Evolutionary conservation across 2,329 filamentous ascomycete genomes (phyloP).

Genomic region (Setomelanomma holmii): DNA sequence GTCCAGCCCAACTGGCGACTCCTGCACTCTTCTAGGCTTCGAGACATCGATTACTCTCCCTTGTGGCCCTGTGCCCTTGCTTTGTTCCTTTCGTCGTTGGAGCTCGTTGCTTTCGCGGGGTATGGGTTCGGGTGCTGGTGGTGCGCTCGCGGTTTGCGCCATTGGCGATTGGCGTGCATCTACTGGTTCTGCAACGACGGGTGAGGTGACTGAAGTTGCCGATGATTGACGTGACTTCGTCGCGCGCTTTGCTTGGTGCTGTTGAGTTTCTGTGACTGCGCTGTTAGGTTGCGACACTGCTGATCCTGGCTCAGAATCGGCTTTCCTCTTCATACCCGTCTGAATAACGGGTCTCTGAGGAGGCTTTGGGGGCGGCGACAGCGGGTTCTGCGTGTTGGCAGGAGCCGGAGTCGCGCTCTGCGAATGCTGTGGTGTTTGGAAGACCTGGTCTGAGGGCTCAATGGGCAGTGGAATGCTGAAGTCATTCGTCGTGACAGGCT

Average conservation of each 20-base stretch:
- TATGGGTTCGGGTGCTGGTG: conserved; percentile 20
- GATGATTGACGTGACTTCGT: conserved; percentile 43
- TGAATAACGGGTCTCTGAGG: conserved; percentile 28
- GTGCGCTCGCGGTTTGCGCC: conserved; percentile 20
- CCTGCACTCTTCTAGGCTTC: conserved; percentile 37
- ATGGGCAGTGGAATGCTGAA: conserved; percentile 49
- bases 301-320: conserved; percentile 39
- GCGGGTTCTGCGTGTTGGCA: conserved; percentile 25
- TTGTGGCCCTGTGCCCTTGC: conserved; percentile 43
- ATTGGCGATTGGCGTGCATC: conserved; percentile 30
- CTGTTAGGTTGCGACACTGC: conserved; percentile 32
- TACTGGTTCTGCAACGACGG: conserved; percentile 20
- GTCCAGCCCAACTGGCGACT: conserved; percentile 31
- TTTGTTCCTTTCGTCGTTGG: conserved; percentile 31
- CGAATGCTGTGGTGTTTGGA: conserved; percentile 28
- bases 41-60: conserved; percentile 45
- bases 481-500: conserved; percentile 41
- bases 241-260: conserved; percentile 39
- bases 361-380: conserved; percentile 35
- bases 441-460: conserved; percentile 17
- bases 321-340: conserved; percentile 48
- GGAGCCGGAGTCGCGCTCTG: conserved; percentile 17
- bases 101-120: conserved; percentile 23
- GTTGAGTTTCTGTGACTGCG: conserved; percentile 12
- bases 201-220: conserved; percentile 34